A percentile compares a stretch with the other conserved stretches of the same genome.
Conservation (phyloP, 345 rosid species). For the Melastoma malabathricum region DNA sequence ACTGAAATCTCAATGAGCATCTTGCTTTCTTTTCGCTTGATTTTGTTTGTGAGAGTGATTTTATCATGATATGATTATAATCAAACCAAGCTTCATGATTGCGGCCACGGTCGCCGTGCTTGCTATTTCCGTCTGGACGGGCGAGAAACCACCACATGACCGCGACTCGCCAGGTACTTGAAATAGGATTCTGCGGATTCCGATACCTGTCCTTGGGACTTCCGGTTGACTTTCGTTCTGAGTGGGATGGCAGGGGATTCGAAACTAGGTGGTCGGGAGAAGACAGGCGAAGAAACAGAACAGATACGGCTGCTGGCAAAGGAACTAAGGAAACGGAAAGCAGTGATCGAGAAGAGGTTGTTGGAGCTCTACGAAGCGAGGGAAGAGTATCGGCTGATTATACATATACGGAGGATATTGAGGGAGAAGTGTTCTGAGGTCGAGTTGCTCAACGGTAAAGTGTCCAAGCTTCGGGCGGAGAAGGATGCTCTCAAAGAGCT, state of each 20-base stretch:
- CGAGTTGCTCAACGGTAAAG: conserved; percentile 8
- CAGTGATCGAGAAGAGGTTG: conserved; percentile 11
- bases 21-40: no score
- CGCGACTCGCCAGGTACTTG: conserved; percentile 8
- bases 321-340: conserved; percentile 13
- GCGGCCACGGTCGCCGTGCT: conserved; percentile 16
- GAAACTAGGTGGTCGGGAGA: conserved; percentile 34
- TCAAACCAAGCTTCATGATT: conserved; percentile 19
- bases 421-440: conserved; percentile 12
- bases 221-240: no score
- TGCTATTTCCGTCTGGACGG: conserved; percentile 11
- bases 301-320: neutral
- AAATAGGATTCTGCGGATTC: neutral
- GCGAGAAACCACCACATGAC: conserved; percentile 1
- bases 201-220: neutral
- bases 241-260: neutral
- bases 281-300: conserved; percentile 16
- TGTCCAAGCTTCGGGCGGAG: conserved; percentile 10
- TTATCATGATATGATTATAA: conserved; percentile 9
- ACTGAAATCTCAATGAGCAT: no score
- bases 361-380: conserved; percentile 14
- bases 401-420: conserved; percentile 8
- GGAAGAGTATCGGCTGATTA: conserved; percentile 10
- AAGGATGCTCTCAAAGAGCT: conserved; percentile 10
- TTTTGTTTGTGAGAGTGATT: no score